Evolutionary conservation across 352 stramenopile genomes (phyloP), one percentile per base, ranked within the genome.

Genomic region (Pythium phragmiticola): DNA sequence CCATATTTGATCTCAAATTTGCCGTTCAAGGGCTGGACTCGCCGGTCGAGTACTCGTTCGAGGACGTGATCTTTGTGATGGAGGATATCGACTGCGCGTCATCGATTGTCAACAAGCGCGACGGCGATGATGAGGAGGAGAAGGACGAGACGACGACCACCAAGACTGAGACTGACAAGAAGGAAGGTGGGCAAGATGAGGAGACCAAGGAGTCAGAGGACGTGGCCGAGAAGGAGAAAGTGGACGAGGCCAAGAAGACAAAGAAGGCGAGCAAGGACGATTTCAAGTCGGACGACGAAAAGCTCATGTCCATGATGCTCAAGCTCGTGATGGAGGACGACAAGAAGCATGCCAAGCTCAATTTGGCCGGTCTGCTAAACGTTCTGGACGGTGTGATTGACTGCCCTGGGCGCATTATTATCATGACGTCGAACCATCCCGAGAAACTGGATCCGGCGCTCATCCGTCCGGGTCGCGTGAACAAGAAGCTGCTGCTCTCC

Each of bases 391-490:
- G 91, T 4, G 83, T 98, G 7, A 89, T 97, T 21, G 89, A 98
- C 63, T 90, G 76, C 19, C 85, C 87, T 19, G 89, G 84, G 0
- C 82, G 90, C 47, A 98, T 98, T 59, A 76, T 98, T 1, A 91
- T 98, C 70, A 96, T 97, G 84, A 97, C 93, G 11, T 96, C 88
- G 16, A 98, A 98, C 72, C 87, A 97, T 66, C 93, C 89, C 12
- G 93, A 98, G 71, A 92, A 90, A 57, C 79, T 98, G n/a, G 92
- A 98, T 68, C 77, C 87, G 8, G 92, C 92, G 28, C 79, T 98
- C 5, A 87, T 98, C 7, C 84, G 92, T 5, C 92, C 92, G 1
- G 92, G 91, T 0, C 84, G 91, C 41, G 85, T 98, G 21, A 94
- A 97, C 72, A 90, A 92, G 74, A 91, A 93, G 65, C 45, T 97